A percentile compares a stretch with the other conserved stretches of the same genome.
Evolutionary conservation across 345 rosid genomes (phyloP).

Genomic region (Hirschfeldia incana): DNA sequence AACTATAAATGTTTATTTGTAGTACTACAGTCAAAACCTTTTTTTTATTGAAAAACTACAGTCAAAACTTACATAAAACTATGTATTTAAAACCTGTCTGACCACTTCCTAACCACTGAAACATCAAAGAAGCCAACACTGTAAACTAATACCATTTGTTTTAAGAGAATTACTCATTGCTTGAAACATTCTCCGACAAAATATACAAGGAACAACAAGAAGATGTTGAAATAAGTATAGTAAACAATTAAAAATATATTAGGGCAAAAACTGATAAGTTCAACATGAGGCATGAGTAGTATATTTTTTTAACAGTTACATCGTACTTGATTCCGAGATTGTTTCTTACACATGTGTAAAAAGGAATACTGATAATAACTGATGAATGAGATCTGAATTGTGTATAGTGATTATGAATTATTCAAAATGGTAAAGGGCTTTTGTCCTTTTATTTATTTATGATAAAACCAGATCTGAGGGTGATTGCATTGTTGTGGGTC

Average conservation of each 20-base stretch:
- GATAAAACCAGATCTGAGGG: constrained; percentile 30
- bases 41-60: too few species aligned
- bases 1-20: background rate
- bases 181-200: background rate
- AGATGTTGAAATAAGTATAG: constrained; percentile 1
- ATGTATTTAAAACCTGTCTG: background rate
- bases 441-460: constrained; percentile 22
- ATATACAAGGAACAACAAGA: background rate
- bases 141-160: background rate
- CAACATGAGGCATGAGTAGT: constrained; percentile 9
- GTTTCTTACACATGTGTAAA: constrained; percentile 28
- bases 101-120: background rate
- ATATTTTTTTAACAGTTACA: constrained; percentile 1
- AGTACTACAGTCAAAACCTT: background rate
- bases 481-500: constrained; percentile 34
- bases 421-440: constrained; percentile 16
- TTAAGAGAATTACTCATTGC: background rate
- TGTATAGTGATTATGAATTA: constrained; percentile 24
- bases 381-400: constrained; percentile 9
- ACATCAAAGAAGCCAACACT: background rate
- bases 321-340: constrained; percentile 30
- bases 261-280: background rate
- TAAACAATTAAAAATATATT: background rate
- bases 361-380: constrained; percentile 24
- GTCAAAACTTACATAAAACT: background rate